Evolutionary conservation across 345 rosid species (phyloP).

Genomic region (Acer saccharum): DNA sequence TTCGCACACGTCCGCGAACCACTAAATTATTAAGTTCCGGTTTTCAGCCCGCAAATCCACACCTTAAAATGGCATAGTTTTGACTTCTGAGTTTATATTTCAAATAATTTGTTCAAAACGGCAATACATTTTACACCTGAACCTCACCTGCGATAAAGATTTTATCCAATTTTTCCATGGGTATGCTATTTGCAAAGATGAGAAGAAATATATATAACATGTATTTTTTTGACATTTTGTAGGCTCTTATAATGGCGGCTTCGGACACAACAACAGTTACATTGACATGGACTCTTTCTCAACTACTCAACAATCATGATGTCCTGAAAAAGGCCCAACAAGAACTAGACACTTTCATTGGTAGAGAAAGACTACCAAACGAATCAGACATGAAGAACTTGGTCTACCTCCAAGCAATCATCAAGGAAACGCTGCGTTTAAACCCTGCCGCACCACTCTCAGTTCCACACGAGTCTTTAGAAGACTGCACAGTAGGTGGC

Average conservation of each 20-base stretch:
- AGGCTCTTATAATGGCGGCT: constrained; percentile 44
- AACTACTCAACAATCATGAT: constrained; percentile 39
- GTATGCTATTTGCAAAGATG: too few relatives aligned
- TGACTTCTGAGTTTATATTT: too few relatives aligned
- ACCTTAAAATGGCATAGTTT: too few relatives aligned
- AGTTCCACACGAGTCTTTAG: constrained; percentile 38
- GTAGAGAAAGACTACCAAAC: constrained; percentile 29
- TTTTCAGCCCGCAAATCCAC: too few relatives aligned
- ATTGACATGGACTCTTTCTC: constrained; percentile 48
- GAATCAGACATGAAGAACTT: constrained; percentile 37
- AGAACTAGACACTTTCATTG: constrained; percentile 43
- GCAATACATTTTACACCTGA: too few relatives aligned
- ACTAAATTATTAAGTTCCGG: too few relatives aligned
- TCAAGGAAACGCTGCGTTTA: constrained; percentile 46
- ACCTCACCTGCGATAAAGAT: too few relatives aligned
- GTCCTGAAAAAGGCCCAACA: constrained; percentile 35
- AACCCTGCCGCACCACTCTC: constrained; percentile 38
- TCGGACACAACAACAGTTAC: constrained; percentile 41
- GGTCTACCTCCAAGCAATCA: constrained; percentile 35
- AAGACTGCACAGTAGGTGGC: constrained; percentile 37
- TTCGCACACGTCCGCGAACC: too few relatives aligned
- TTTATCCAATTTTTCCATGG: too few relatives aligned
- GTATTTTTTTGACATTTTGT: not conserved
- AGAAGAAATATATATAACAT: not conserved
- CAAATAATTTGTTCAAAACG: too few relatives aligned